Conservation (phyloP, 2,329 filamentous ascomycete genomes). For the Ceratocystis ficicola region DNA sequence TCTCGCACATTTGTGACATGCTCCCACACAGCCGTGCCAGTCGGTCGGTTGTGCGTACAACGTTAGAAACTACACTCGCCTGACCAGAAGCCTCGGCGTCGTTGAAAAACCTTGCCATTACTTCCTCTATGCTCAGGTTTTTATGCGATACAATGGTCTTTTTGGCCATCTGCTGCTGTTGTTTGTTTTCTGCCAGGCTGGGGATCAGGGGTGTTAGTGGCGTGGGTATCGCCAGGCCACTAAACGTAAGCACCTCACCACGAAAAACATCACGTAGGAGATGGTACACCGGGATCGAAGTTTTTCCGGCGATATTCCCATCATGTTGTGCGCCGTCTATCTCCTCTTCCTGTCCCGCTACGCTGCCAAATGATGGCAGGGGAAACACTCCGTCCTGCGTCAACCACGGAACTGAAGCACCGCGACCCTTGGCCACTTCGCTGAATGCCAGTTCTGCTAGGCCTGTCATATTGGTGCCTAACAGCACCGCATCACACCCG, state of each 20-base stretch:
- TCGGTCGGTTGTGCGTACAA: constrained; percentile 83
- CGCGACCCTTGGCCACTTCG: constrained; percentile 83
- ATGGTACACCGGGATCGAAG: constrained; percentile 46
- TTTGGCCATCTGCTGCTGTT: constrained; percentile 20
- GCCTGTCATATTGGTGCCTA: constrained; percentile 76
- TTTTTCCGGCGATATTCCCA: constrained; percentile 22
- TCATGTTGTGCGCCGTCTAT: background rate
- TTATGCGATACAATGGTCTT: constrained; percentile 49
- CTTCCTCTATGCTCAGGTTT: constrained; percentile 76
- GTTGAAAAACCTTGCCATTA: constrained; percentile 81
- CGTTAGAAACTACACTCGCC: constrained; percentile 89
- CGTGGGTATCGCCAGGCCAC: constrained; percentile 37
- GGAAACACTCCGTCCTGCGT: constrained; percentile 57
- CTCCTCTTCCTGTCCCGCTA: background rate
- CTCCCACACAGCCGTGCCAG: constrained; percentile 40
- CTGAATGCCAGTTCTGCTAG: constrained; percentile 76
- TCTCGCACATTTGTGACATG: constrained; percentile 16
- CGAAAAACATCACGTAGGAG: constrained; percentile 76
- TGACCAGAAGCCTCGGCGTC: constrained; percentile 58
- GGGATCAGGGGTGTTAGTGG: constrained; percentile 39
- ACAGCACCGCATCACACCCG: constrained; percentile 58
- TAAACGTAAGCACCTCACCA: constrained; percentile 63
- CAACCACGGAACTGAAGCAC: constrained; percentile 70
- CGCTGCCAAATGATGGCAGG: constrained; percentile 27
- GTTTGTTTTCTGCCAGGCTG: constrained; percentile 29